These are phyloP conservation scores for Kluyveromyces lactis DNA, from an alignment of 805 yeast genomes.

Conservation along the genomic window DNA sequence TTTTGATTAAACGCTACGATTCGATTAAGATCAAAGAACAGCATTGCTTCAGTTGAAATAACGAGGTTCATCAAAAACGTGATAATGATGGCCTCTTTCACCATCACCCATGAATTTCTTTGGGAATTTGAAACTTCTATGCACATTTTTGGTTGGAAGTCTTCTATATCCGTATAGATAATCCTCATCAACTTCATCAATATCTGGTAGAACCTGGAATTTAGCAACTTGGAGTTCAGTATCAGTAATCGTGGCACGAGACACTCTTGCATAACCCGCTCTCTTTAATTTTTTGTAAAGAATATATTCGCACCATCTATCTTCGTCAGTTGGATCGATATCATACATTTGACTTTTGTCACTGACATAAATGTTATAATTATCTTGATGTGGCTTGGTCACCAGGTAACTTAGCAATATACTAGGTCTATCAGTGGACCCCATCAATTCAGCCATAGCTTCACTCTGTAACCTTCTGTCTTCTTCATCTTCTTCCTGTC, in stretches of 20 bases:
- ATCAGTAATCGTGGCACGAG: slow-evolving; percentile 90
- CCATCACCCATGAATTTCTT: slow-evolving; percentile 77
- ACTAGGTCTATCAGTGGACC: slow-evolving; percentile 70
- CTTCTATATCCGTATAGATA: slow-evolving; percentile 46
- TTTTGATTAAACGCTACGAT: no score
- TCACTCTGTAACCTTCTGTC: slow-evolving; percentile 84
- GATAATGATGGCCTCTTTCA: slow-evolving; percentile 86
- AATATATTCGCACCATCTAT: slow-evolving; percentile 97
- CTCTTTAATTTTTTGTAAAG: slow-evolving; percentile 79
- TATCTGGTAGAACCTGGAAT: slow-evolving; percentile 49
- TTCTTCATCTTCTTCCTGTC: slow-evolving; percentile 95
- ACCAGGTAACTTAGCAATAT: slow-evolving; percentile 85
- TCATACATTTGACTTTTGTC: slow-evolving; percentile 82
- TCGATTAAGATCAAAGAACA: no score
- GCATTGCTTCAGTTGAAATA: slow-evolving; percentile 38
- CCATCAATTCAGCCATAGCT: slow-evolving; percentile 74
- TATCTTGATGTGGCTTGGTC: slow-evolving; percentile 78
- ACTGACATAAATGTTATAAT: slow-evolving; percentile 86
- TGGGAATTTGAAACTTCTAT: slow-evolving; percentile 68
- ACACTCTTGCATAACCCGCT: slow-evolving; percentile 88
- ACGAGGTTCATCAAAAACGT: slow-evolving; percentile 91
- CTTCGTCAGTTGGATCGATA: slow-evolving; percentile 89
- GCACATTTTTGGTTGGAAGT: slow-evolving; percentile 48
- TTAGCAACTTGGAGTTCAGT: slow-evolving; percentile 95
- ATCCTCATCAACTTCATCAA: slow-evolving; percentile 27